A percentile compares a stretch with the other conserved stretches of the same genome.
phyloP scores from a whole-genome alignment of 148 eudicot species.

The Rhododendron kiyosumense region DNA sequence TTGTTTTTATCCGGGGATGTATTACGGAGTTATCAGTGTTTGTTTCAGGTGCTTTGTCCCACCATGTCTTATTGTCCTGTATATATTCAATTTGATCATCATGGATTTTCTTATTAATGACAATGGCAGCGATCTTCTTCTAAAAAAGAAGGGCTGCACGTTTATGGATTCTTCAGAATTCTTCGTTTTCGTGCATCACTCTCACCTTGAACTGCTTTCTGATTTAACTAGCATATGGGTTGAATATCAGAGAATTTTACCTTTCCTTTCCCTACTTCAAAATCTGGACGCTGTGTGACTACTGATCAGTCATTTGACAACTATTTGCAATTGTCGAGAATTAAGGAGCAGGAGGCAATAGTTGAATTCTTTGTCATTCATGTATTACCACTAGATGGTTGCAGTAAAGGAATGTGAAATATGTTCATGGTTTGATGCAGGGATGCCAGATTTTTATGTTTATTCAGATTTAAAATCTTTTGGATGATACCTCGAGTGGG shows the following conservation, averaged over 20 bases:
- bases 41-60: no score
- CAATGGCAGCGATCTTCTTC: no score
- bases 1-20: no score
- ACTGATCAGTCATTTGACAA: background rate
- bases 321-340: background rate
- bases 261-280: background rate
- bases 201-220: background rate
- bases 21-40: no score
- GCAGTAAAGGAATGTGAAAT: background rate
- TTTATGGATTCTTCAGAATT: background rate
- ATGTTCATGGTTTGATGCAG: constrained; percentile 19
- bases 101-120: background rate
- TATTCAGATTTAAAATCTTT: constrained; percentile 31
- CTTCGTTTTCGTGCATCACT: background rate
- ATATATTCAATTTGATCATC: background rate
- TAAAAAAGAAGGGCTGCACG: background rate
- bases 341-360: background rate
- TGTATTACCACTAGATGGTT: background rate
- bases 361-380: background rate
- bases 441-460: constrained; percentile 28
- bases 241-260: background rate
- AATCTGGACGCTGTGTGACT: background rate
- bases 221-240: background rate
- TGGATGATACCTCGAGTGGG: constrained; percentile 44
- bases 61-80: no score